Percentiles rank a stretch among this genome's conserved stretches.
Conservation (phyloP, 2,329 filamentous ascomycete species). For the Anthostomella pinea region DNA sequence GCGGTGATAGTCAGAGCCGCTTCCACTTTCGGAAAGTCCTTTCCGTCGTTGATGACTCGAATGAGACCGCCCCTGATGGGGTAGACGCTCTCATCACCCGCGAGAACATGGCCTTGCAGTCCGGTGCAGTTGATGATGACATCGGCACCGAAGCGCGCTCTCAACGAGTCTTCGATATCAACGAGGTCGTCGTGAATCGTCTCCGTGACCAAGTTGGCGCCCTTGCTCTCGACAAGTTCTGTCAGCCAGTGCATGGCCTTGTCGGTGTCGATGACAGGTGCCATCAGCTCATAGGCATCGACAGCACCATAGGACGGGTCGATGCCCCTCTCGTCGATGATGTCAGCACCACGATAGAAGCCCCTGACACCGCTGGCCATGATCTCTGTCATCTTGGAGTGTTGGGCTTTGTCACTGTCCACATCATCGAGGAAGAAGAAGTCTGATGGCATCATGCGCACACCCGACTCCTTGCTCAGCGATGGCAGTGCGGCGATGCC, state of each 20-base stretch:
- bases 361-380: slow-evolving; percentile 37
- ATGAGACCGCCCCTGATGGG: slow-evolving; percentile 43
- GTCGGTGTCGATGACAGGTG: slow-evolving; percentile 46
- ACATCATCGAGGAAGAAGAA: slow-evolving; percentile 38
- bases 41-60: slow-evolving; percentile 44
- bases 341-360: slow-evolving; percentile 34
- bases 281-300: slow-evolving; percentile 43
- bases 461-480: slow-evolving; percentile 33
- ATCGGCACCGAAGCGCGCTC: slow-evolving; percentile 35
- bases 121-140: slow-evolving; percentile 44
- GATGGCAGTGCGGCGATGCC: slow-evolving; percentile 35
- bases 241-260: slow-evolving; percentile 41
- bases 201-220: slow-evolving; percentile 37
- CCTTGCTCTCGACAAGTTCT: slow-evolving; percentile 39
- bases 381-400: slow-evolving; percentile 39
- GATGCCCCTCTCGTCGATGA: slow-evolving; percentile 35
- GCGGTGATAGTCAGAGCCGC: slow-evolving; percentile 40
- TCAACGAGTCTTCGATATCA: slow-evolving; percentile 34
- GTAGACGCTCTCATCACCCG: slow-evolving; percentile 38
- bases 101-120: slow-evolving; percentile 35
- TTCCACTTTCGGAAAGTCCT: slow-evolving; percentile 39
- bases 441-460: slow-evolving; percentile 36
- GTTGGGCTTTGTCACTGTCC: slow-evolving; percentile 32
- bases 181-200: slow-evolving; percentile 36
- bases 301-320: slow-evolving; percentile 34